Evolutionary conservation across 306 rosid genomes (phyloP), one percentile per base, ranked within the genome.

Genomic region (Glycine soja): DNA sequence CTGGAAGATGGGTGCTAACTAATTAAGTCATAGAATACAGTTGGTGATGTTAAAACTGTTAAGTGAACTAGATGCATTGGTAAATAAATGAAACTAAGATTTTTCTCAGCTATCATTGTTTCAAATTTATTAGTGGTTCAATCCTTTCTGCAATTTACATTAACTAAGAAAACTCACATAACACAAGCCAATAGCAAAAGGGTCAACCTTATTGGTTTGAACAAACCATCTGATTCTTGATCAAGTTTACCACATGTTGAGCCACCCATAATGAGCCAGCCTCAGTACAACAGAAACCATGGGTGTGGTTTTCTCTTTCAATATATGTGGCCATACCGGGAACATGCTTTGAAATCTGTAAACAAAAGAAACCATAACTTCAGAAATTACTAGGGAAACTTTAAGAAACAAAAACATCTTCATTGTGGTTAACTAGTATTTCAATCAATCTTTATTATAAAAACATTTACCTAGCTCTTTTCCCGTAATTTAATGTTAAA

Each of bases 181-280:
- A 69, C 64, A 80, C 10, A 74, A 82, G 30, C 30, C 30, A 24
- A 24, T 24, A 24, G 81, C 52, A 34, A 72, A 62, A 74, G 54
- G 81, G 72, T 64, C 66, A 43, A 74, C 80, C 79, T 88, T 58
- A 87, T 69, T 80, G 79, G 58, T 47, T 63, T 77, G 85, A 61
- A 78, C 40, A 54, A 19, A 86, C 73, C 32, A 57, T 76, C 70
- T 72, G 89, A 76, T 85, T 86, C 84, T 90, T 86, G 84, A 91
- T 87, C 70, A 92, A 90, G 86, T 83, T 72, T 66, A 94, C 91
- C 50, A 93, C 94, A 78, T 91, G 83, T 83, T 86, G 85, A 54
- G 98, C 99, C 85, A 91, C 97, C 92, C 97, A 91, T 10, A 87
- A 52, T 12, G 99, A 91, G 38, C 94, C 99, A 53, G 86, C 94